phyloP scores from a whole-genome alignment of 768 basidiomycete species.

The Asterophora lycoperdoides region DNA sequence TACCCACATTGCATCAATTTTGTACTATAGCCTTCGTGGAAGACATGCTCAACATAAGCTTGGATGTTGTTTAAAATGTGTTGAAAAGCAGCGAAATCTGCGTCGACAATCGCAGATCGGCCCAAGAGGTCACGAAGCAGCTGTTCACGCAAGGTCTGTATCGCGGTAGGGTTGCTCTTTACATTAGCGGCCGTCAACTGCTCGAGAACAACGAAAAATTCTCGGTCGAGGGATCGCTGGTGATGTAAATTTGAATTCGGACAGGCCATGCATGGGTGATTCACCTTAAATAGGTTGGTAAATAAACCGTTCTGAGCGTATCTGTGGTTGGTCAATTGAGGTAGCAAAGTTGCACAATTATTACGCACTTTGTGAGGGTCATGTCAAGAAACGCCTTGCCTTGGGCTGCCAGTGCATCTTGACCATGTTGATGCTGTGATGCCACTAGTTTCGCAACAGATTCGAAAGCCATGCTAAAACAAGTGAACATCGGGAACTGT shows the following conservation, averaged over 20 bases:
- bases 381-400: conserved; percentile 51
- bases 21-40: conserved; percentile 46
- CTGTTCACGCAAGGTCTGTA: conserved; percentile 38
- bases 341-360: not conserved
- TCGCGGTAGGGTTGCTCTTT: conserved; percentile 23
- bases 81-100: conserved; percentile 47
- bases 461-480: conserved; percentile 49
- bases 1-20: conserved; percentile 56
- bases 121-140: conserved; percentile 55
- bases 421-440: conserved; percentile 43
- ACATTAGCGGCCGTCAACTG: conserved; percentile 39
- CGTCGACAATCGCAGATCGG: conserved; percentile 37
- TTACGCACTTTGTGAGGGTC: conserved; percentile 42
- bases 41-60: conserved; percentile 53
- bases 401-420: conserved; percentile 57
- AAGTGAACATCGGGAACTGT: not conserved
- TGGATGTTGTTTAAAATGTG: conserved; percentile 53
- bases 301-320: conserved; percentile 57
- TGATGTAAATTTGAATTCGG: not conserved
- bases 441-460: conserved; percentile 43
- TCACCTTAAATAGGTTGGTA: conserved; percentile 53
- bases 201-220: conserved; percentile 52
- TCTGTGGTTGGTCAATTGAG: conserved; percentile 28
- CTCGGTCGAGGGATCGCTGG: conserved; percentile 42
- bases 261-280: not conserved